Base-by-base conservation (phyloP, 2,329 filamentous ascomycete genomes). In the Venturia carpophila region DNA sequence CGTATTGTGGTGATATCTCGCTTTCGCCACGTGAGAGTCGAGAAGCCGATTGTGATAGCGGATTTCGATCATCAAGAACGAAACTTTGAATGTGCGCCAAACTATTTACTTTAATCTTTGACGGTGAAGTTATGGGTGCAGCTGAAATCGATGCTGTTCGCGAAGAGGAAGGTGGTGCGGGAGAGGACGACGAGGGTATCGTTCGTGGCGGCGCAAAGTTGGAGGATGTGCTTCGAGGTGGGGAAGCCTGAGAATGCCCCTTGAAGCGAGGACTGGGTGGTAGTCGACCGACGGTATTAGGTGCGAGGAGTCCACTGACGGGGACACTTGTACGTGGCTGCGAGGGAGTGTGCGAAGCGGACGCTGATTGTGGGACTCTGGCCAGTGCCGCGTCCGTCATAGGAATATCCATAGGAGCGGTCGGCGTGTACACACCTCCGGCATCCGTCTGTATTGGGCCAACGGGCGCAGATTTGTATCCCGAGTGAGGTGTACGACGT, bases 71-170 rank as follows among this genome's bases (percentile, higher is more conserved):
- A 68, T 93, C 88, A 68, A 83, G 87, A 34, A 91, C 92, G 68
- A 99, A 88, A 73, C 85, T 91, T 74, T 94, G 90, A 67, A 99
- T 93, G 73, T 99, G 94, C 52, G 88, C 89, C 62, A 99, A 81
- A 75, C 96, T 92, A 71, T 90, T 89, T 55, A 99, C 87, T 73
- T 90, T 89, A 72, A 97, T 90, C 66, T 83, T 80, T 68, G 78
- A 81, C 45, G 84, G 83, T 39, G 84, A 81, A 70, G 72, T 65
- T 43, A 72, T 69, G 21, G 73, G 67, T 17, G 74, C 69, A 62
- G 73, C 71, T 42, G 69, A 68, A 10, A 37, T 34, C 27, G 52
- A 37, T 37, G 52, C 52, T 58, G 52, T 37, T 37, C 52, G 52
- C 17, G 70, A 69, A 55, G 65, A n/a, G 64, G 76, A 75, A 43